These are phyloP conservation scores for Umbilicus rupestris DNA, from an alignment of 164 flowering plant genomes.

Conservation along the genomic window DNA sequence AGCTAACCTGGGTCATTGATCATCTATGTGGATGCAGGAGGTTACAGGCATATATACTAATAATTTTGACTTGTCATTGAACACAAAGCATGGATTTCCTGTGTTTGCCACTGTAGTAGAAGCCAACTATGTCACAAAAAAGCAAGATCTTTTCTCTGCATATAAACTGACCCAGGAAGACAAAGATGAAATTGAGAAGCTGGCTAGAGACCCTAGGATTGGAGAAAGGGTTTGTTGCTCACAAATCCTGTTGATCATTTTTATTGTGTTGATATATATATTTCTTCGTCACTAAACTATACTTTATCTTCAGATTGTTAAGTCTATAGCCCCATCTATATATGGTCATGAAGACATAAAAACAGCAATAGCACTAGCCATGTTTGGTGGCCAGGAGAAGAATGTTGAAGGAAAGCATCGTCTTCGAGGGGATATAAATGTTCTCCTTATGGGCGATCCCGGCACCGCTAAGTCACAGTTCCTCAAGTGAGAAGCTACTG, in stretches of 20 bases:
- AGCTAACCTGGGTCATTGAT: not conserved
- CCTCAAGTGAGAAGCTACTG: constrained; percentile 54
- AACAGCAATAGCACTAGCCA: constrained; percentile 93
- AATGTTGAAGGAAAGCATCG: constrained; percentile 92
- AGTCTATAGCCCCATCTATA: constrained; percentile 96
- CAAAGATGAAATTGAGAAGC: constrained; percentile 78
- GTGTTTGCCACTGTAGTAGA: constrained; percentile 93
- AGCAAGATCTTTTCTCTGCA: constrained; percentile 95
- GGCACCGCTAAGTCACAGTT: constrained; percentile 99
- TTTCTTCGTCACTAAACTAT: not conserved
- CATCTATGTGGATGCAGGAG: constrained; percentile 40
- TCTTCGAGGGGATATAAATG: constrained; percentile 89
- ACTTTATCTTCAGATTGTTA: constrained; percentile 48
- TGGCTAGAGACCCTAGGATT: constrained; percentile 94
- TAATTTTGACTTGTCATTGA: constrained; percentile 86
- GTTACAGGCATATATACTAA: constrained; percentile 93
- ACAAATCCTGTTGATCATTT: not conserved
- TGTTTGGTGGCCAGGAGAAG: constrained; percentile 99
- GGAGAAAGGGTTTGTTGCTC: constrained; percentile 76
- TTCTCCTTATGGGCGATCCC: constrained; percentile 93
- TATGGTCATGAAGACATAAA: constrained; percentile 98
- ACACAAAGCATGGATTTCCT: constrained; percentile 97
- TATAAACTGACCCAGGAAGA: constrained; percentile 97
- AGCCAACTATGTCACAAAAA: constrained; percentile 89
- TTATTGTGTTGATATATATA: constrained; percentile 3